Base-by-base conservation (phyloP, 1,284 basidiomycete species). In the Peniophora sp. region DNA sequence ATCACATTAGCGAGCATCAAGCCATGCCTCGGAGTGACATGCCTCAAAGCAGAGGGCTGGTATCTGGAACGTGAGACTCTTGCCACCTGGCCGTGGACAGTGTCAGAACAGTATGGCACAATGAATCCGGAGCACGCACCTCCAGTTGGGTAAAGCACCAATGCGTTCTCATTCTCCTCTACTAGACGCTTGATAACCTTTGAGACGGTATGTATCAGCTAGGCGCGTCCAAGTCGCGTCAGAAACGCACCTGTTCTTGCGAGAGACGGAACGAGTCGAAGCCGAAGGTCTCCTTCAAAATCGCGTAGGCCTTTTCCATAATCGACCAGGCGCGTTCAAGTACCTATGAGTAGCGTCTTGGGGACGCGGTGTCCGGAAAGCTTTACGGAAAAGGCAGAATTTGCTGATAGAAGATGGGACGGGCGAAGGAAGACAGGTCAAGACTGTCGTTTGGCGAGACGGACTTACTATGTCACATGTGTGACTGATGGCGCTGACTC, bases 61-160 rank as follows among this genome's bases (percentile, higher is more conserved):
- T 0, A 88, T 69, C 65, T 87, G 82, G 59, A 82, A 79, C 39
- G 71, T 75, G 22, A 78, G 57, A 64, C 74, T 71, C 56, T 70
- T 68, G n/a, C 68, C 68, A 24, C 66, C 66, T 69, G 35, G 34
- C 34, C 45, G 18, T 27, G 12, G 46, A 6, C 11, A 23, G 15
- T 34, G 22, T 23, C 23, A 27, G 10, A 17, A 54, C 14, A 24
- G 18, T 20, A 41, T 12, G 17, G 14, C 48, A 2, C 14, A 10
- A 24, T 23, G 27, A 32, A 32, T 32, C 6, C 27, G 12, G 27
- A 32, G 27, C 27, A 18, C 59, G 50, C 46, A 60, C 70, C 69
- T 51, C 70, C 68, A 3, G 69, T 69, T 0, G 68, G 69, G 47
- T 65, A 70, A 15, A 73, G 55, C 18, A 69, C 69, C 14, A 71